phyloP scores from a whole-genome alignment of 495 filamentous ascomycete species.

The Parathielavia appendiculata region DNA sequence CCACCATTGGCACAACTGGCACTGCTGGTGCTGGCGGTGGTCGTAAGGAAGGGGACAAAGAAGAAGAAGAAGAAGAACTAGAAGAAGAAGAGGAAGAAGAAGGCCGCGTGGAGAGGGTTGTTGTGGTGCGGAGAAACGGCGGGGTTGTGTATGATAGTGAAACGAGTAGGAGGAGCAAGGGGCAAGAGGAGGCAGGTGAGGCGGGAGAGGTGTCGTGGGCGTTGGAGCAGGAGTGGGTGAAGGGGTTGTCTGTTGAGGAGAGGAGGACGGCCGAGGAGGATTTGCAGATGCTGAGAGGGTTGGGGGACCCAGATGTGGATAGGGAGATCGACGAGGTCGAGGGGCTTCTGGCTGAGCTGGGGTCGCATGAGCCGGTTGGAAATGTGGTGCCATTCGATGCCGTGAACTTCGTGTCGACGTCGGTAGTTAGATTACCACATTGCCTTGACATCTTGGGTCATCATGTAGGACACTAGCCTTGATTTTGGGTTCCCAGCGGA shows the following conservation, averaged over 20 bases:
- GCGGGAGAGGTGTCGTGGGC: constrained; percentile 11
- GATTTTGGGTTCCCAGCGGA: too few species aligned
- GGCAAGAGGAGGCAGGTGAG: constrained; percentile 10
- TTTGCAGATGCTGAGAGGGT: constrained; percentile 22
- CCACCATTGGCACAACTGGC: too few species aligned
- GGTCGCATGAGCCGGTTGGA: neutral
- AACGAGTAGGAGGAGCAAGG: neutral
- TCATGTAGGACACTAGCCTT: too few species aligned
- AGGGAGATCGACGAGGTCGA: constrained; percentile 28
- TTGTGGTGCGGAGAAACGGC: constrained; percentile 26
- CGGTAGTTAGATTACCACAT: too few species aligned
- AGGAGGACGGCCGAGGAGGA: constrained; percentile 17
- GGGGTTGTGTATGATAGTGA: constrained; percentile 25
- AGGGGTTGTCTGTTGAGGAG: constrained; percentile 27
- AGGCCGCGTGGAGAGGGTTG: constrained; percentile 13
- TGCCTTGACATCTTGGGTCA: too few species aligned
- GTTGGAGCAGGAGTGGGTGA: constrained; percentile 26
- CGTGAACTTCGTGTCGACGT: constrained; percentile 9
- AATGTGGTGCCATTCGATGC: constrained; percentile 11
- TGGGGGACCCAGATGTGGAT: constrained; percentile 26
- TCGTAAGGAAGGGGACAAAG: constrained; percentile 12
- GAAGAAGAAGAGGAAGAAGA: neutral
- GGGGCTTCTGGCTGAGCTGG: constrained; percentile 22
- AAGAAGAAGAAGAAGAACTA: constrained; percentile 12
- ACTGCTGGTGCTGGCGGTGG: neutral